These are phyloP conservation scores for Aspergillus sp. DNA, from an alignment of 2,329 filamentous ascomycete species.

Conservation along the genomic window DNA sequence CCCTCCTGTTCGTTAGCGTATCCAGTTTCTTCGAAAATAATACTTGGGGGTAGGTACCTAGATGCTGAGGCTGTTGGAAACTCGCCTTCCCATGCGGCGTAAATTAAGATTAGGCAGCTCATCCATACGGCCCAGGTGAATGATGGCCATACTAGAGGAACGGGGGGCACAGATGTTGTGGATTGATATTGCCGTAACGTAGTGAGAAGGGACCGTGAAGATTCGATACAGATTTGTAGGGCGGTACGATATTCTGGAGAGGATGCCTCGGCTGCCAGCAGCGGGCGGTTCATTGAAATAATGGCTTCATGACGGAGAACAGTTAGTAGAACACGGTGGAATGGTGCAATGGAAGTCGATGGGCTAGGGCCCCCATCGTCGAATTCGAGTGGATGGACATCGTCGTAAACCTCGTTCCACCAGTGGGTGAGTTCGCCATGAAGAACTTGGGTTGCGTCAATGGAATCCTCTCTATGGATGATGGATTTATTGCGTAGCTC, in stretches of 20 bases:
- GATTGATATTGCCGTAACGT: conserved; percentile 35
- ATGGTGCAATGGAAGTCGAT: conserved; percentile 23
- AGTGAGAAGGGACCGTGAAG: conserved; percentile 50
- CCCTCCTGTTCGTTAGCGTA: conserved; percentile 27
- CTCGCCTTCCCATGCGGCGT: conserved; percentile 50
- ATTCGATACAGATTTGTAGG: conserved; percentile 53
- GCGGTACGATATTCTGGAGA: conserved; percentile 40
- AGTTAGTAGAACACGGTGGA: conserved; percentile 45
- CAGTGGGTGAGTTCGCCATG: conserved; percentile 52
- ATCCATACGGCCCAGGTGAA: conserved; percentile 57
- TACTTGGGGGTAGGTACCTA: conserved; percentile 5
- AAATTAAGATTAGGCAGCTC: conserved; percentile 52
- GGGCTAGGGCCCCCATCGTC: not conserved
- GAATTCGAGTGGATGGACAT: conserved; percentile 41
- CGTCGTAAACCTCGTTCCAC: conserved; percentile 56
- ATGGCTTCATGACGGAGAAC: conserved; percentile 52
- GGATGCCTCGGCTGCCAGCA: conserved; percentile 47
- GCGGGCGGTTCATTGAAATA: conserved; percentile 53
- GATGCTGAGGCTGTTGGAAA: conserved; percentile 30
- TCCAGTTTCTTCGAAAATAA: not conserved
- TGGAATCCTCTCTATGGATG: conserved; percentile 44
- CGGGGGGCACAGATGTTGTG: not conserved
- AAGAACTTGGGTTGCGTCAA: conserved; percentile 44
- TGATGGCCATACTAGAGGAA: conserved; percentile 50
- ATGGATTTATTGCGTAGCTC: conserved; percentile 56